phyloP scores from a whole-genome alignment of 73 alveolate genomes.

The Paramecium sonneborni region DNA sequence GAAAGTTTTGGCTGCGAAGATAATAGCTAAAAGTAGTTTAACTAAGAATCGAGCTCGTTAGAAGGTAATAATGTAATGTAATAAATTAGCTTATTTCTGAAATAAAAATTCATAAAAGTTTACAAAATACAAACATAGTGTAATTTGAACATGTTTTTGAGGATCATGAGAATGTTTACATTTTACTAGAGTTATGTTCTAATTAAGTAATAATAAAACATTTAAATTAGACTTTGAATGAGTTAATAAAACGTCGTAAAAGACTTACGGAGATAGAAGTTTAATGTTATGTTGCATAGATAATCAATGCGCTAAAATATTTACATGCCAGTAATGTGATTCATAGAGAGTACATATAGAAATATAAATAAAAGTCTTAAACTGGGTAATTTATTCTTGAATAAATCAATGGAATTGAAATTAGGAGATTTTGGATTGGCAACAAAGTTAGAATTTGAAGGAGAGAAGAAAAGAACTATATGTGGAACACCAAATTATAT shows the following conservation, averaged over 20 bases:
- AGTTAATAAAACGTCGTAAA: constrained; percentile 91
- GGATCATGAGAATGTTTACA: constrained; percentile 92
- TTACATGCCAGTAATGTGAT: constrained; percentile 77
- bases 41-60: constrained; percentile 70
- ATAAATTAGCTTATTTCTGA: constrained; percentile 85
- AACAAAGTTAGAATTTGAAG: constrained; percentile 93
- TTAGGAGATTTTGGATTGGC: constrained; percentile 97
- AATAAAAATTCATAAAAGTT: constrained; percentile 94
- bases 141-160: constrained; percentile 97
- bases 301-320: constrained; percentile 83
- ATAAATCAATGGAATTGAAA: constrained; percentile 82
- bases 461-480: constrained; percentile 88
- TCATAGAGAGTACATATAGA: constrained; percentile 79
- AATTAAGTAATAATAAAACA: constrained; percentile 58
- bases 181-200: constrained; percentile 91
- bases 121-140: constrained; percentile 91
- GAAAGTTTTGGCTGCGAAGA: constrained; percentile 65
- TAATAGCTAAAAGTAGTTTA: constrained; percentile 62
- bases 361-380: constrained; percentile 66
- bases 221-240: constrained; percentile 85
- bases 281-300: constrained; percentile 88
- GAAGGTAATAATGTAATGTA: not conserved
- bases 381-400: constrained; percentile 88
- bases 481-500: constrained; percentile 96
- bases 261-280: constrained; percentile 93